Conservation (phyloP, 1,284 basidiomycete genomes). For the Rhodotorula sp. region DNA sequence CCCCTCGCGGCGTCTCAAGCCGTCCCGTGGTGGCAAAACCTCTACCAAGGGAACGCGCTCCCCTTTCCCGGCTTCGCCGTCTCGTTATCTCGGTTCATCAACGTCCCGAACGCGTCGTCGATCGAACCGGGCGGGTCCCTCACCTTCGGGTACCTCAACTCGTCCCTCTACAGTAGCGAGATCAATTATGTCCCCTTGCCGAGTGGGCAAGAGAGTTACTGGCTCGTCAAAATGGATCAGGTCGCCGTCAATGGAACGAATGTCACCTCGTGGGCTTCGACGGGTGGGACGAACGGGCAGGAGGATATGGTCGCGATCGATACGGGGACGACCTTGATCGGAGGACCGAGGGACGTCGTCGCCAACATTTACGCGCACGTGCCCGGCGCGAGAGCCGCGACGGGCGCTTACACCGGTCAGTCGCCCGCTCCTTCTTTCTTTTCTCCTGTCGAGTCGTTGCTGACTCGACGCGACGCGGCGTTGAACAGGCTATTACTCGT, state of each 20-base stretch:
- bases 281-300: background rate
- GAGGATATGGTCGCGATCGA: conserved; percentile 45
- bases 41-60: conserved; percentile 45
- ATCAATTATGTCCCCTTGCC: conserved; percentile 50
- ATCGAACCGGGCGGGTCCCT: conserved; percentile 49
- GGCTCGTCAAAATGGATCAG: conserved; percentile 49
- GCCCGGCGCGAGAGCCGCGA: conserved; percentile 41
- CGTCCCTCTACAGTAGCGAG: conserved; percentile 48
- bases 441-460: background rate
- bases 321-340: conserved; percentile 47
- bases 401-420: conserved; percentile 42
- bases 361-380: conserved; percentile 42
- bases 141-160: conserved; percentile 51
- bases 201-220: conserved; percentile 48
- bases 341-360: conserved; percentile 43
- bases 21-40: conserved; percentile 52
- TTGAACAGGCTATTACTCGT: conserved; percentile 43
- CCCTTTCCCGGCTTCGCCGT: conserved; percentile 51
- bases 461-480: no score
- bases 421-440: background rate
- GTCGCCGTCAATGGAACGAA: conserved; percentile 49
- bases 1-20: conserved; percentile 49
- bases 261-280: conserved; percentile 30
- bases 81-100: conserved; percentile 50
- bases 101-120: conserved; percentile 44